A percentile compares a stretch with the other conserved stretches of the same genome.
phyloP scores from a whole-genome alignment of 306 rosid genomes.

The Dalbergia cochinchinensis region DNA sequence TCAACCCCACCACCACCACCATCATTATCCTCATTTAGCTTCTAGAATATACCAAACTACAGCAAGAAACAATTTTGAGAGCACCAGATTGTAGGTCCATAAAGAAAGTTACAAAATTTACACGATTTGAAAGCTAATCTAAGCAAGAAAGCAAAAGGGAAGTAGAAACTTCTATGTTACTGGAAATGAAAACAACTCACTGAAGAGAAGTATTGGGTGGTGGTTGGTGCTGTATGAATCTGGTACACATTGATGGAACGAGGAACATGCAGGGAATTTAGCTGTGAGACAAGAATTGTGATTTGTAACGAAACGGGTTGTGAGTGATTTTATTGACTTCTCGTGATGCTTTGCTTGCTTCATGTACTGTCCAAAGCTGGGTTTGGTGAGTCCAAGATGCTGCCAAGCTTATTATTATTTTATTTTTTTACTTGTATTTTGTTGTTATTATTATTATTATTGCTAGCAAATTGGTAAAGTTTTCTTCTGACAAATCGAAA shows the following conservation, averaged over 20 bases:
- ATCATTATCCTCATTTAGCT: conserved; percentile 1
- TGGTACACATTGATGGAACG: not conserved
- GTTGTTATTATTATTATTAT: too few relatives aligned
- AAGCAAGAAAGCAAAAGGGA: not conserved
- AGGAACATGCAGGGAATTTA: not conserved
- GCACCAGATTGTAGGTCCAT: not conserved
- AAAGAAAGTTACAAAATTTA: conserved; percentile 6
- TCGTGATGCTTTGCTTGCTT: not conserved
- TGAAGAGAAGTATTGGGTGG: conserved; percentile 11
- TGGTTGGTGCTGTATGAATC: not conserved
- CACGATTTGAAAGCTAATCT: not conserved
- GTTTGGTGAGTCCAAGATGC: not conserved
- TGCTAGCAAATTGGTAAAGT: too few relatives aligned
- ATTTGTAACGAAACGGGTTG: not conserved
- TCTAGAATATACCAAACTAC: conserved; percentile 9
- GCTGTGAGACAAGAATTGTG: not conserved
- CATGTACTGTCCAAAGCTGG: not conserved
- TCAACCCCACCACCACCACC: not conserved
- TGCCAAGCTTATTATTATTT: not conserved
- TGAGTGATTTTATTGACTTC: conserved; percentile 6
- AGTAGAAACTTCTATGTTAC: not conserved
- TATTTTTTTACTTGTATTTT: too few relatives aligned
- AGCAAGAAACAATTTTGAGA: conserved; percentile 44
- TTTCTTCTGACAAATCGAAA: too few relatives aligned
- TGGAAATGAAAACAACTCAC: conserved; percentile 39